A percentile compares a stretch with the other conserved stretches of the same genome.
Conservation (phyloP, 345 rosid genomes). For the Eucalyptus brandiana region DNA sequence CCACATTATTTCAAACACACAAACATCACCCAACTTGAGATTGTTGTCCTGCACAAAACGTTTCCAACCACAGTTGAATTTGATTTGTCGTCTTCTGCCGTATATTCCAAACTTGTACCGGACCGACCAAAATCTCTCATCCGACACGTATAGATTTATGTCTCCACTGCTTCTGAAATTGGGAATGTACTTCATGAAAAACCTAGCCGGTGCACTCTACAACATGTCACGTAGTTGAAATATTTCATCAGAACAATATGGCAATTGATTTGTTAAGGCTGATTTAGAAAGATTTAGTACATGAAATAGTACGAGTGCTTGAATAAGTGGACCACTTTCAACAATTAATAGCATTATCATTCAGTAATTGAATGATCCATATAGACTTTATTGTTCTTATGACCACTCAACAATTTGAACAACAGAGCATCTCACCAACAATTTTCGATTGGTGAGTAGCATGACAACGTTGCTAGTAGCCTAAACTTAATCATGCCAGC, state of each 20-base stretch:
- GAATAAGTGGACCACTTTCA: not conserved
- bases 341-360: not conserved
- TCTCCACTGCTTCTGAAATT: not conserved
- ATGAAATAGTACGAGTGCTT: not conserved
- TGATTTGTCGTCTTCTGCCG: not conserved
- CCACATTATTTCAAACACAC: constrained; percentile 1
- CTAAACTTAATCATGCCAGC: not conserved
- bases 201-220: not conserved
- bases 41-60: not conserved
- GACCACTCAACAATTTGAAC: not conserved
- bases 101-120: not conserved
- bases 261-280: not conserved
- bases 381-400: not conserved
- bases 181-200: not conserved
- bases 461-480: not conserved
- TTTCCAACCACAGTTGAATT: not conserved
- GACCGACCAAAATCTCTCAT: not conserved
- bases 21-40: constrained; percentile 1
- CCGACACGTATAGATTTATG: not conserved
- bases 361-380: not conserved
- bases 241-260: not conserved
- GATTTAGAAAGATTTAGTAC: not conserved
- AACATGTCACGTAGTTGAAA: not conserved
- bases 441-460: not conserved
- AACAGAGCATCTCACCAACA: not conserved